Evolutionary conservation across 1,284 basidiomycete genomes (phyloP), one percentile per base, ranked within the genome.

Genomic region (Fistulina hepatica): DNA sequence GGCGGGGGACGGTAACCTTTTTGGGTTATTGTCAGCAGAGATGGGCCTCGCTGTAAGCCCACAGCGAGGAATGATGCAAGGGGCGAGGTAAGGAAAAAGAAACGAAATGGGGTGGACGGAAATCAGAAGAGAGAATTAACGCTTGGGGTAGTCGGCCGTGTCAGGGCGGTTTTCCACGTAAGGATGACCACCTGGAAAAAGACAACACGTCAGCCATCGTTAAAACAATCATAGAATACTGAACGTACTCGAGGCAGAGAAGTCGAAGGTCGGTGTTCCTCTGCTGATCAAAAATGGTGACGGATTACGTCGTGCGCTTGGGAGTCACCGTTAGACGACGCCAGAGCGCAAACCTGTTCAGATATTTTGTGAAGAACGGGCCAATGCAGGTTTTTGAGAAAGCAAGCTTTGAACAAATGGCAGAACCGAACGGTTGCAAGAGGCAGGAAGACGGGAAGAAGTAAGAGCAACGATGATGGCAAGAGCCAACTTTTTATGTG

Each of bases 131-230:
- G 28, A 42, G 45, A 39, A 44, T 40, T 41, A 32, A 44, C 30
- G 38, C 42, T 24, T 43, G 43, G 37, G 45, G 23, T 26, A 44
- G 32, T 54, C 48, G 51, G 60, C 59, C 64, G 54, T 73, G 72
- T 80, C 67, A 82, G 63, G 82, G 81, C 60, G 81, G 81, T 74
- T 84, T 79, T 54, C 82, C 82, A 71, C 81, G 68, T 52, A 84
- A 73, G 44, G 75, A 78, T 58, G 76, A 76, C 81, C 80, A 83
- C 81, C 81, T 85, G 48, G 19, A 40, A 22, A 43, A 44, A 30
- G 44, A 38, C 47, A 43, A 42, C 46, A 42, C 35, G 49, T 47
- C 42, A 46, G 44, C 26, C 39, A 44, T 44, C 34, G 34, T 47
- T 52, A 41, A 33, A 33, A 33, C 30, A 37, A 17, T 37, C 39